A percentile compares a stretch with the other conserved stretches of the same genome.
Conservation (phyloP, 2,329 filamentous ascomycete species). For the Colletotrichum sp. region DNA sequence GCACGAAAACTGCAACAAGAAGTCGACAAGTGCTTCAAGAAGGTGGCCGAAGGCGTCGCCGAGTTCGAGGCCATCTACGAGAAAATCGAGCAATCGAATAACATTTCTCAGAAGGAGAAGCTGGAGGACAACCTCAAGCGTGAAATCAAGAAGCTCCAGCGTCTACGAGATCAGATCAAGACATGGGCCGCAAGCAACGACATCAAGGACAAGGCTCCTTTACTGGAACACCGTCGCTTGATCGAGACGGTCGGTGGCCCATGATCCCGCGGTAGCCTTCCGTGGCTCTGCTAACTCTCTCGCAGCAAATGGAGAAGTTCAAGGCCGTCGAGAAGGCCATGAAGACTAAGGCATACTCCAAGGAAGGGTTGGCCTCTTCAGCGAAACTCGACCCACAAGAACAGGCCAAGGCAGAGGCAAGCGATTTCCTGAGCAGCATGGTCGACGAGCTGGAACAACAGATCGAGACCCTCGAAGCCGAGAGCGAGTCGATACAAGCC, state of each 20-base stretch:
- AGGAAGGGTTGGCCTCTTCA: conserved; percentile 91
- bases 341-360: conserved; percentile 99
- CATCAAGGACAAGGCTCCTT: conserved; percentile 98
- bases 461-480: conserved; percentile 90
- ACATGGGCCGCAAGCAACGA: conserved; percentile 98
- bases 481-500: conserved; percentile 83
- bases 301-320: conserved; percentile 98
- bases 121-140: conserved; percentile 97
- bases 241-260: conserved; percentile 85
- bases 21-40: conserved; percentile 99
- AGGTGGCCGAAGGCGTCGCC: conserved; percentile 89
- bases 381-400: conserved; percentile 97
- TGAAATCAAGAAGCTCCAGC: conserved; percentile 99
- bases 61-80: conserved; percentile 97
- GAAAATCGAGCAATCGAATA: conserved; percentile 92
- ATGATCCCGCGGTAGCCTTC: conserved; percentile 21
- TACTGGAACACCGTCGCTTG: conserved; percentile 91
- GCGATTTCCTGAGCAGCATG: conserved; percentile 84
- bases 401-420: conserved; percentile 87
- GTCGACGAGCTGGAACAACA: conserved; percentile 94
- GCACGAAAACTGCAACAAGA: conserved; percentile 96
- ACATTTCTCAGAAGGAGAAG: conserved; percentile 96
- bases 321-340: conserved; percentile 99
- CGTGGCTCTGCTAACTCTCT: conserved; percentile 9
- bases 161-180: conserved; percentile 98